Evolutionary conservation across 163 green algal genomes (phyloP).

Genomic region (Trebouxia gelatinosa): DNA sequence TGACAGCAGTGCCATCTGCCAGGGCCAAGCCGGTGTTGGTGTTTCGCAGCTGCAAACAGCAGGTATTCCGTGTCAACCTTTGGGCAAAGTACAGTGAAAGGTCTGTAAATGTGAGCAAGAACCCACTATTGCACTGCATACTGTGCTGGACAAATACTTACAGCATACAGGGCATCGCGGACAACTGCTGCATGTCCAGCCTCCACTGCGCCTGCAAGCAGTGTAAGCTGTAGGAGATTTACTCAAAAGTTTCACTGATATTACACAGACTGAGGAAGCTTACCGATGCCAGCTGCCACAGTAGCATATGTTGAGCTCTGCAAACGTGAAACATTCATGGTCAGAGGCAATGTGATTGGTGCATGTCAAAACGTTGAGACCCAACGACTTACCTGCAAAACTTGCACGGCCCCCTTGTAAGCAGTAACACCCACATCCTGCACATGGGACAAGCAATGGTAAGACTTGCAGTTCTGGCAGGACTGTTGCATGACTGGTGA

Average conservation of each 20-base stretch:
- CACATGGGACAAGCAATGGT: no score
- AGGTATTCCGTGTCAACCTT: no score
- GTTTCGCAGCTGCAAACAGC: no score
- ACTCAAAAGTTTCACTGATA: no score
- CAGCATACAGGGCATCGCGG: neutral
- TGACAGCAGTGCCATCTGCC: neutral
- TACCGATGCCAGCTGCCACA: conserved; percentile 15
- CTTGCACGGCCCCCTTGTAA: neutral
- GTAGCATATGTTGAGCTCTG: neutral
- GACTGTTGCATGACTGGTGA: no score
- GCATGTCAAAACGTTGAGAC: neutral
- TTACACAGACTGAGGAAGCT: no score
- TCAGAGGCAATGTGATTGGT: neutral
- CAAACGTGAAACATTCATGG: neutral
- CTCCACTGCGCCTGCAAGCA: conserved; percentile 1
- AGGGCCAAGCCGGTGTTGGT: neutral
- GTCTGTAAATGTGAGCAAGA: no score
- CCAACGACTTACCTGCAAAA: neutral
- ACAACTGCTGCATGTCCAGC: conserved; percentile 8
- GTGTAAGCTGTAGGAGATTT: no score
- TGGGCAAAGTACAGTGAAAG: no score
- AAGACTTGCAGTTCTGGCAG: no score
- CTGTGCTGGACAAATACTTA: no score
- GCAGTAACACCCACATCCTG: conserved; percentile 26
- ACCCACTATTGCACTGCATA: no score